These are phyloP conservation scores for Neurospora sp. DNA, from an alignment of 2,329 filamentous ascomycete genomes.

Conservation along the genomic window DNA sequence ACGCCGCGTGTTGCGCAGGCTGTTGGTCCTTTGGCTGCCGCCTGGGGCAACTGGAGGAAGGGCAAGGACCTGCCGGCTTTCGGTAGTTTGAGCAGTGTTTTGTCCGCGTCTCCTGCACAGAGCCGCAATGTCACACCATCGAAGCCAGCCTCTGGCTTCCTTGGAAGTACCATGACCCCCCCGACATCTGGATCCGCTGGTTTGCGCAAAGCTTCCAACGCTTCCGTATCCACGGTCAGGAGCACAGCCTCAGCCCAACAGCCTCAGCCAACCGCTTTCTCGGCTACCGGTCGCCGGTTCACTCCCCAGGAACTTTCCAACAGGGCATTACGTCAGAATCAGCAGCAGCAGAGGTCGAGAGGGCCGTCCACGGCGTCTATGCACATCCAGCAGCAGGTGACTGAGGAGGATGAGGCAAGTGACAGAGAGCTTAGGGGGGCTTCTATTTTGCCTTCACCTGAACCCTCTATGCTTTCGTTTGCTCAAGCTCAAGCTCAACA, in stretches of 20 bases:
- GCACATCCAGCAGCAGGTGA: slow-evolving; percentile 16
- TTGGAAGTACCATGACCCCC: slow-evolving; percentile 81
- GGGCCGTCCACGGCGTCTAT: slow-evolving; percentile 21
- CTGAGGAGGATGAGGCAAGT: slow-evolving; percentile 26
- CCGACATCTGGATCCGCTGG: slow-evolving; percentile 65
- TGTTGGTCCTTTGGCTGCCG: slow-evolving; percentile 69
- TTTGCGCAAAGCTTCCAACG: background rate
- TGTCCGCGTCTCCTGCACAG: slow-evolving; percentile 30
- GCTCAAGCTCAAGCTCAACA: slow-evolving; percentile 42
- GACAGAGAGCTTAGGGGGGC: background rate
- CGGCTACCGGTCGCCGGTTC: slow-evolving; percentile 48
- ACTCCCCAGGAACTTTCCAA: slow-evolving; percentile 40
- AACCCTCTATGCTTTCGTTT: slow-evolving; percentile 41
- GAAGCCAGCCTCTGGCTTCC: slow-evolving; percentile 46
- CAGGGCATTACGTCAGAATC: slow-evolving; percentile 15
- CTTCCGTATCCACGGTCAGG: background rate
- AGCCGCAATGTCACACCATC: slow-evolving; percentile 47
- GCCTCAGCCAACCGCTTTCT: slow-evolving; percentile 49
- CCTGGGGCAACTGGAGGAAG: slow-evolving; percentile 92
- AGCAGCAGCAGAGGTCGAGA: slow-evolving; percentile 3
- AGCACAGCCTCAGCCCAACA: slow-evolving; percentile 29
- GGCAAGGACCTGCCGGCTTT: slow-evolving; percentile 40
- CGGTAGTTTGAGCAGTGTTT: slow-evolving; percentile 36
- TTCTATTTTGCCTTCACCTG: slow-evolving; percentile 31
- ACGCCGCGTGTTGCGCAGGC: slow-evolving; percentile 78